These are phyloP conservation scores for Cucumis cinereus DNA, from an alignment of 306 rosid species.

Conservation along the genomic window DNA sequence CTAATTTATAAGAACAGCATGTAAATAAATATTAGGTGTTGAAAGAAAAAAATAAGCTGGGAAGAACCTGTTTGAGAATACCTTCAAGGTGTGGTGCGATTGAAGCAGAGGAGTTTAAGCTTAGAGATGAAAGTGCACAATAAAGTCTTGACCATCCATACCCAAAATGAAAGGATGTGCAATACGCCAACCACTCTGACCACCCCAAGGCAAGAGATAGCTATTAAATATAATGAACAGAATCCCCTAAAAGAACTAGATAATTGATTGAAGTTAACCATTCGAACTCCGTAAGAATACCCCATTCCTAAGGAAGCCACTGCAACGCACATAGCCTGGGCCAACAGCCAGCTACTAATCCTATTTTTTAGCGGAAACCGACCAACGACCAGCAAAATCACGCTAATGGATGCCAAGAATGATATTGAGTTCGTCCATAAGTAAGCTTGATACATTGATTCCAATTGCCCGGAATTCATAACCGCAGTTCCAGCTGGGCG, in stretches of 20 bases:
- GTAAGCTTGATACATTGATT: accelerated
- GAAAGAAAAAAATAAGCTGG: too few species aligned
- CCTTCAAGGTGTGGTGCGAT: too few species aligned
- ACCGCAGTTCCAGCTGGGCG: background rate
- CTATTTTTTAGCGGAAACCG: background rate
- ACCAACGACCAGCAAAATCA: background rate
- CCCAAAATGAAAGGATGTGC: background rate
- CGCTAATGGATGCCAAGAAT: background rate
- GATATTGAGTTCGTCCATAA: background rate
- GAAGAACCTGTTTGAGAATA: too few species aligned
- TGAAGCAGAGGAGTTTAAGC: background rate
- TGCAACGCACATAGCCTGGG: background rate
- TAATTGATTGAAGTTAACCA: background rate
- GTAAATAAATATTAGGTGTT: too few species aligned
- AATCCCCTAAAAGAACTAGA: too few species aligned
- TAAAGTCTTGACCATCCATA: background rate
- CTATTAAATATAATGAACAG: too few species aligned
- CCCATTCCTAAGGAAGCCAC: background rate
- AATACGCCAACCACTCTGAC: background rate
- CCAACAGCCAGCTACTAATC: background rate
- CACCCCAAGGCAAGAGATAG: too few species aligned
- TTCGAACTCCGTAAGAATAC: background rate
- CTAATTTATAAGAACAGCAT: too few species aligned
- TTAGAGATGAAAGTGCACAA: background rate
- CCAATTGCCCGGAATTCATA: background rate